Evolutionary conservation across 768 basidiomycete genomes (phyloP).

Genomic region (Artomyces pyxidatus): DNA sequence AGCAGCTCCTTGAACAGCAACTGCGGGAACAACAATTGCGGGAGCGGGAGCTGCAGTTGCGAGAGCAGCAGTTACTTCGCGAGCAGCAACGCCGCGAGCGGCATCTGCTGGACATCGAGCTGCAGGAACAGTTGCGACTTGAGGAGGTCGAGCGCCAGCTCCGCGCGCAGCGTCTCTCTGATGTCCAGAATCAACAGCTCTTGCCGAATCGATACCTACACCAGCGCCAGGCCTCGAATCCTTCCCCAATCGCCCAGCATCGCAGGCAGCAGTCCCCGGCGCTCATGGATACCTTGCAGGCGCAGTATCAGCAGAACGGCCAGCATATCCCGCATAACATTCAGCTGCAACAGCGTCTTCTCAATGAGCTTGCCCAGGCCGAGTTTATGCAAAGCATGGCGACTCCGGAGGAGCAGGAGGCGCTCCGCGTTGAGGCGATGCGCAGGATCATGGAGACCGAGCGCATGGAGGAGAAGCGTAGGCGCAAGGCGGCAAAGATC

Average conservation of each 20-base stretch:
- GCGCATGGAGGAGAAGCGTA: constrained; percentile 76
- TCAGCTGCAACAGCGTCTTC: constrained; percentile 65
- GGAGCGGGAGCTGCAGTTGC: constrained; percentile 49
- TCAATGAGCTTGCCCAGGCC: constrained; percentile 69
- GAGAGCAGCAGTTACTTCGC: constrained; percentile 32
- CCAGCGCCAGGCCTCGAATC: constrained; percentile 37
- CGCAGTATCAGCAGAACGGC: constrained; percentile 43
- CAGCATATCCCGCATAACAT: constrained; percentile 53
- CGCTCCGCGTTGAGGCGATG: constrained; percentile 69
- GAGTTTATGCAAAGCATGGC: constrained; percentile 60
- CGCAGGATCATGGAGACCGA: constrained; percentile 89
- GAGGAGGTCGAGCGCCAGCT: constrained; percentile 15
- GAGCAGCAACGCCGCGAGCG: constrained; percentile 21
- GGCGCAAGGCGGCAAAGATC: constrained; percentile 77
- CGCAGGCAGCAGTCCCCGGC: constrained; percentile 36
- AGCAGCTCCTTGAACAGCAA: constrained; percentile 22
- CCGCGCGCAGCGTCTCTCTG: constrained; percentile 15
- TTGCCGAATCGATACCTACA: constrained; percentile 26
- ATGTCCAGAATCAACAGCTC: constrained; percentile 16
- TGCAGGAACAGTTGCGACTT: constrained; percentile 16
- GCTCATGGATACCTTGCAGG: constrained; percentile 18
- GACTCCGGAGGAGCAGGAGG: constrained; percentile 58
- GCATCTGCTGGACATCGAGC: constrained; percentile 23
- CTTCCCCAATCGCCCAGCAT: constrained; percentile 39
- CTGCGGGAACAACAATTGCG: constrained; percentile 55